Evolutionary conservation across 2,329 filamentous ascomycete species (phyloP), one percentile per base, ranked within the genome.

Genomic region (Calycina herbarum): DNA sequence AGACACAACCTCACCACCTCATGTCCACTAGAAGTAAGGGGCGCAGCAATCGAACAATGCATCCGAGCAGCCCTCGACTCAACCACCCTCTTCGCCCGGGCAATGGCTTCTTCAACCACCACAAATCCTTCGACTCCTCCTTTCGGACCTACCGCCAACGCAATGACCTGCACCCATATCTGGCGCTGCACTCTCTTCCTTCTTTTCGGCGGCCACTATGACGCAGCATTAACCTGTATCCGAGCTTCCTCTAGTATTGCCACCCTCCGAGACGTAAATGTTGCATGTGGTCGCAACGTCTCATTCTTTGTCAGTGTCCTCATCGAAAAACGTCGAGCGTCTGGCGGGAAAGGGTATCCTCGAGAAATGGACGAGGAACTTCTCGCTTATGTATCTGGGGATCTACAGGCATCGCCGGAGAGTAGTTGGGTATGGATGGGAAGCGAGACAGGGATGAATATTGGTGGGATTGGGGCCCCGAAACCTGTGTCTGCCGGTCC

Each of bases 171-270:
- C 64, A 88, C 87, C 15, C 95, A 98, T 76, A 83, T 97, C 57
- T 97, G 96, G 86, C 90, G 94, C 27, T 96, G 91, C 73, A 85
- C 91, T 1, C 83, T 98, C 0, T 88, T 97, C 64, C 82, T 97
- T 4, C 85, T 94, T 27, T 86, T 96, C 61, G 85, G 86, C 0
- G 89, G 89, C 54, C 89, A 92, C 61, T 91, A 89, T 74, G 86
- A 89, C 4, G 84, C 88, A 1, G 94, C 94, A 0, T 78, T 89
- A 11, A 85, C 86, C 2, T 93, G 94, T 71, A 83, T 94, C 11
- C 86, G 91, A 63, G 88, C 90, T 0, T 86, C 90, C 11, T 84
- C 87, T 1, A 85, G 86, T 1, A 89, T 97, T 64, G 89, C 89
- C 33, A 83, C 88, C n/a, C 80, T 86, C 17, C 85, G 92, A 59